A percentile compares a stretch with the other conserved stretches of the same genome.
These are phyloP conservation scores for Secale cereale DNA, from an alignment of 176 grass and related monocot species.

Conservation along the genomic window DNA sequence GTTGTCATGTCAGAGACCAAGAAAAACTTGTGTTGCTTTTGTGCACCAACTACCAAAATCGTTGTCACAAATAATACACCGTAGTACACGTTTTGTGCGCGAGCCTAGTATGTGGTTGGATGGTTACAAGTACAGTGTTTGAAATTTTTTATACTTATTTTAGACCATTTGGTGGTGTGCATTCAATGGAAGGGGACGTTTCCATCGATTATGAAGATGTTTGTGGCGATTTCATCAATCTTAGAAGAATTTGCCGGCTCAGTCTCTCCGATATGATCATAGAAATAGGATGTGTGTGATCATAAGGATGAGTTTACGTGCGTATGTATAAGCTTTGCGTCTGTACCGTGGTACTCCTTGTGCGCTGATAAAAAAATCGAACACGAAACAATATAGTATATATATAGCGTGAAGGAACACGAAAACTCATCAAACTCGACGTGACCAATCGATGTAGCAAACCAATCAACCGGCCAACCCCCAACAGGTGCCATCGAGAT, in stretches of 20 bases:
- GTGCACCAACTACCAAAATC: background rate
- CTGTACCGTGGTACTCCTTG: too few species aligned
- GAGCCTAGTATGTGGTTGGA: too few species aligned
- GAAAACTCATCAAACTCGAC: background rate
- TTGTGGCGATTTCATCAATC: too few species aligned
- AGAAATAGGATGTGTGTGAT: too few species aligned
- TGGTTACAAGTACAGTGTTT: too few species aligned
- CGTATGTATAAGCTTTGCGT: too few species aligned
- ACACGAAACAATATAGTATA: background rate
- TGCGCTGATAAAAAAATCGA: background rate
- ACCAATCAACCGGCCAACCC: background rate
- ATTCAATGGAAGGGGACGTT: too few species aligned
- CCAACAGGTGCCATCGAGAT: background rate
- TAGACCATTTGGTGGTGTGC: too few species aligned
- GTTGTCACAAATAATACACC: background rate
- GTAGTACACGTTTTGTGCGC: background rate
- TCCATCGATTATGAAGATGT: too few species aligned
- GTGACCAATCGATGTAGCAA: background rate
- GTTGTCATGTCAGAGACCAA: background rate
- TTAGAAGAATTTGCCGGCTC: too few species aligned
- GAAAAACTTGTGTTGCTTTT: background rate
- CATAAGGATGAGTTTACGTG: too few species aligned
- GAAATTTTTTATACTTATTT: too few species aligned
- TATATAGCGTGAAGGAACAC: background rate
- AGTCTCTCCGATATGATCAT: accelerated